These are phyloP conservation scores for Mercurialis annua DNA, from an alignment of 345 rosid species.

Conservation along the genomic window DNA sequence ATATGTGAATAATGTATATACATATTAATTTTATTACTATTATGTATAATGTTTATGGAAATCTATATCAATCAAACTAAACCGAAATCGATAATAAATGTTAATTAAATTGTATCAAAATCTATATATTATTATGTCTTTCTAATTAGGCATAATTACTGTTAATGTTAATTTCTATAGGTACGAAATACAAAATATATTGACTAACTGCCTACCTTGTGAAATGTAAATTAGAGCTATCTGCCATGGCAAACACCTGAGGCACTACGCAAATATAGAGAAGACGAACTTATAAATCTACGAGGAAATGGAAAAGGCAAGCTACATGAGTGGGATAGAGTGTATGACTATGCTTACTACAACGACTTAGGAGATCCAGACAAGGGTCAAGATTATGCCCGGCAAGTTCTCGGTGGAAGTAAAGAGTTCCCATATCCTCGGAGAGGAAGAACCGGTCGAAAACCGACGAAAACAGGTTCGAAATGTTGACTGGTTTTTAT, in stretches of 20 bases:
- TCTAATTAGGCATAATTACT: neutral
- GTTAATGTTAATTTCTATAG: neutral
- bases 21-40: too few relatives aligned
- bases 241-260: conserved; percentile 84
- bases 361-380: conserved; percentile 85
- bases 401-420: conserved; percentile 79
- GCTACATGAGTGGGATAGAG: conserved; percentile 91
- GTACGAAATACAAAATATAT: neutral
- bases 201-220: conserved; percentile 9
- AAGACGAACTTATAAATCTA: conserved; percentile 61
- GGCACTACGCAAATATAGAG: conserved; percentile 54
- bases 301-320: conserved; percentile 60
- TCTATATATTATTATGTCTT: too few relatives aligned
- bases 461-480: conserved; percentile 59
- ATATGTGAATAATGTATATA: too few relatives aligned
- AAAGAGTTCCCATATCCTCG: conserved; percentile 70
- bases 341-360: conserved; percentile 81
- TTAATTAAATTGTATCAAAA: too few relatives aligned
- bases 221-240: conserved; percentile 47
- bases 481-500: too few relatives aligned
- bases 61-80: too few relatives aligned
- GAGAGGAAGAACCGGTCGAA: conserved; percentile 81
- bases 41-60: too few relatives aligned
- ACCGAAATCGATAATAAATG: too few relatives aligned
- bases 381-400: conserved; percentile 46